Conservation (phyloP, 1,284 basidiomycete species). For the Xerocomus nothofagi region DNA sequence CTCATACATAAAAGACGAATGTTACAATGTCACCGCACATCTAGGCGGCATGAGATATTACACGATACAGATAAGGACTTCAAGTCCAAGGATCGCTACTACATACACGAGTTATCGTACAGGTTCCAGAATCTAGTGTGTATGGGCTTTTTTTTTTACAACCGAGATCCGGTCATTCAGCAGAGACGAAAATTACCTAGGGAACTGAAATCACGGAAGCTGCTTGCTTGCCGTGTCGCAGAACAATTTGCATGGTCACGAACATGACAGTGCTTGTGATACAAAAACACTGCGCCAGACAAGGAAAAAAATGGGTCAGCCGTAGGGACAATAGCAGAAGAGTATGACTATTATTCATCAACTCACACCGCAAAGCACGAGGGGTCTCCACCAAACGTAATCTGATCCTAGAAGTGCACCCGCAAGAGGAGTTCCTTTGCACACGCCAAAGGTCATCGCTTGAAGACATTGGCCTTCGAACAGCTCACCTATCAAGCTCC, state of each 20-base stretch:
- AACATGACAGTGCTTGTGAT: conserved; percentile 13
- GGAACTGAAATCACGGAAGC: background rate
- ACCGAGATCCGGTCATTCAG: background rate
- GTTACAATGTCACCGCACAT: too few species aligned
- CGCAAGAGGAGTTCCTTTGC: conserved; percentile 27
- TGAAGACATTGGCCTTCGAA: background rate
- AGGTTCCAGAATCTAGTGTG: background rate
- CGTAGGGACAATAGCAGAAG: background rate
- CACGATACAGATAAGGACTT: too few species aligned
- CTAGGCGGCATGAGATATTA: too few species aligned
- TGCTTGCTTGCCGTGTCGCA: background rate
- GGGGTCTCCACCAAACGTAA: conserved; percentile 28
- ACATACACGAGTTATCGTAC: conserved; percentile 1
- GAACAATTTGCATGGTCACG: conserved; percentile 4
- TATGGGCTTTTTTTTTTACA: too few species aligned
- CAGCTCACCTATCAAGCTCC: conserved; percentile 26
- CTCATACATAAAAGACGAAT: too few species aligned
- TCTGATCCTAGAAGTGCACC: conserved; percentile 28
- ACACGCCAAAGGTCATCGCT: background rate
- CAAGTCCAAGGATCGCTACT: background rate
- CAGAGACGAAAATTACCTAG: background rate
- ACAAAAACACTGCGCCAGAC: conserved; percentile 11
- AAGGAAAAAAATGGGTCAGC: conserved; percentile 10
- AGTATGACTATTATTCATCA: background rate
- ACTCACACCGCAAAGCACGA: conserved; percentile 31